These are phyloP conservation scores for Hysterangium stoloniferum DNA, from an alignment of 768 basidiomycete genomes.

Conservation along the genomic window DNA sequence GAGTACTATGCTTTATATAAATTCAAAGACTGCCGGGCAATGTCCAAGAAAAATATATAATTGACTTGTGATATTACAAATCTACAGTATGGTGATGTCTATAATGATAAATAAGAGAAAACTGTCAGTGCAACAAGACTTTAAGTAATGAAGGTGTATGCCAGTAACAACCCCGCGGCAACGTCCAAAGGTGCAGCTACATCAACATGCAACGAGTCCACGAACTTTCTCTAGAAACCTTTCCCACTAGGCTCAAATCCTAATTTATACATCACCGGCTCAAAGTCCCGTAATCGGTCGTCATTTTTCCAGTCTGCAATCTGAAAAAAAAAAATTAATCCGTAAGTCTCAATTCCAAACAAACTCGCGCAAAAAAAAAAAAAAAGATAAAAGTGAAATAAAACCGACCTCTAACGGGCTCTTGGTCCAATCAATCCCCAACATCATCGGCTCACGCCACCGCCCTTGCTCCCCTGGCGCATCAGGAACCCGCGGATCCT, in stretches of 20 bases:
- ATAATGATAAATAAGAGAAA: too few relatives aligned
- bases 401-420: conserved; percentile 12
- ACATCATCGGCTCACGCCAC: conserved; percentile 8
- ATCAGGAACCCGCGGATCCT: conserved; percentile 8
- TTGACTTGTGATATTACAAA: too few relatives aligned
- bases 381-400: neutral
- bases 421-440: conserved; percentile 14
- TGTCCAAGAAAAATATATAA: too few relatives aligned
- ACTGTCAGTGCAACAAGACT: too few relatives aligned
- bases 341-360: neutral
- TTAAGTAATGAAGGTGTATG: too few relatives aligned
- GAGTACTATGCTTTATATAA: too few relatives aligned
- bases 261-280: conserved; percentile 10
- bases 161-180: too few relatives aligned
- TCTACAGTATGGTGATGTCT: too few relatives aligned
- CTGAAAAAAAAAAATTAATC: neutral
- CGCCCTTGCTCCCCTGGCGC: too few relatives aligned
- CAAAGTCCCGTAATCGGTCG: conserved; percentile 13
- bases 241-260: conserved; percentile 13
- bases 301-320: conserved; percentile 15
- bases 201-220: too few relatives aligned
- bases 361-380: neutral
- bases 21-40: too few relatives aligned
- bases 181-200: too few relatives aligned
- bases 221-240: conserved; percentile 16